Evolutionary conservation across 1,284 basidiomycete genomes (phyloP).

Genomic region (Ustilago trichophora): DNA sequence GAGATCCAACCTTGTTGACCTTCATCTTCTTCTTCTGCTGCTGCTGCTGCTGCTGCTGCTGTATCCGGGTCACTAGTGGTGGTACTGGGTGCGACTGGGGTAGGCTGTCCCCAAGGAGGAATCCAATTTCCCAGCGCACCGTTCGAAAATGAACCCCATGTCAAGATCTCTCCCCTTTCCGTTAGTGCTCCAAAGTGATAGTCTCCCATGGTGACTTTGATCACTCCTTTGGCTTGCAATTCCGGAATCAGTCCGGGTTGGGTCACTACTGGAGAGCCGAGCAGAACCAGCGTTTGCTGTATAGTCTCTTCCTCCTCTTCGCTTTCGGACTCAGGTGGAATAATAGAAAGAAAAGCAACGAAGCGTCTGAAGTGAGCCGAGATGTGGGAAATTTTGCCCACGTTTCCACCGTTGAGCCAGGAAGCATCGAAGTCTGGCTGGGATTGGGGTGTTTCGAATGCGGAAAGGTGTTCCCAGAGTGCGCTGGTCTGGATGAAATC

Average conservation of each 20-base stretch:
- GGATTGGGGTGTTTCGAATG: slow-evolving; percentile 10
- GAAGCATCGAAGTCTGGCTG: slow-evolving; percentile 3
- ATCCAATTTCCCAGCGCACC: slow-evolving; percentile 83
- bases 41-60: too few species aligned
- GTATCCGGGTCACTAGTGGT: too few species aligned
- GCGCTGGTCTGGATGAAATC: slow-evolving; percentile 5
- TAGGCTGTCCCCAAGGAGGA: slow-evolving; percentile 2
- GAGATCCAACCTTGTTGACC: slow-evolving; percentile 5
- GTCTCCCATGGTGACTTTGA: slow-evolving; percentile 86
- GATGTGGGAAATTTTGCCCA: slow-evolving; percentile 71
- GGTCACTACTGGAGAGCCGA: slow-evolving; percentile 55
- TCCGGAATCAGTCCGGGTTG: slow-evolving; percentile 74
- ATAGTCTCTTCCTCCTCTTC: not conserved
- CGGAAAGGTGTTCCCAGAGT: slow-evolving; percentile 8
- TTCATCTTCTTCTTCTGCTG: slow-evolving; percentile 2
- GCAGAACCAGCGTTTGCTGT: slow-evolving; percentile 40
- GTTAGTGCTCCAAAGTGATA: slow-evolving; percentile 88
- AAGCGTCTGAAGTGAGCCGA: slow-evolving; percentile 84
- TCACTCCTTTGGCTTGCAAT: slow-evolving; percentile 78
- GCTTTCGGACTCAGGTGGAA: slow-evolving; percentile 60
- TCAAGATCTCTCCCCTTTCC: slow-evolving; percentile 76
- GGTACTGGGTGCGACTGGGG: not conserved
- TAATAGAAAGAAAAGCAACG: slow-evolving; percentile 79
- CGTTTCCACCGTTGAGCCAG: slow-evolving; percentile 7
- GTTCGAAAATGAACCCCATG: slow-evolving; percentile 81